Percentiles rank a stretch among this genome's conserved stretches.
phyloP scores from a whole-genome alignment of 1,284 basidiomycete species.

The Moniliella sp. region DNA sequence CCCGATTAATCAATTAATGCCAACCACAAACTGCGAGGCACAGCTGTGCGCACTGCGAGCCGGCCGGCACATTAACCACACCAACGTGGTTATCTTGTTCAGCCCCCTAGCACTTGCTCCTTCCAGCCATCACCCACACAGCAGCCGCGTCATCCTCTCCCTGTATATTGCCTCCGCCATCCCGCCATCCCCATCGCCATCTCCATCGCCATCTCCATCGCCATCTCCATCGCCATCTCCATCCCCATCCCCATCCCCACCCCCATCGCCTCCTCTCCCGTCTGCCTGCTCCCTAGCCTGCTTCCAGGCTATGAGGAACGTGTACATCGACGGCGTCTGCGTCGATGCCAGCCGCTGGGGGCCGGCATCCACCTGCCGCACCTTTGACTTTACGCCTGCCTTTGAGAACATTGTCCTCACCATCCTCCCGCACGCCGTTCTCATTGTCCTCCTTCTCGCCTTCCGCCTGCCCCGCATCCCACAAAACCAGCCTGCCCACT shows the following conservation, averaged over 20 bases:
- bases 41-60: too few species aligned
- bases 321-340: too few species aligned
- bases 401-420: constrained; percentile 1
- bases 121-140: too few species aligned
- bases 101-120: too few species aligned
- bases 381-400: not conserved
- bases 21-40: too few species aligned
- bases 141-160: too few species aligned
- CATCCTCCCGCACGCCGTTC: constrained; percentile 1
- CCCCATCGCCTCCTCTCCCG: not conserved
- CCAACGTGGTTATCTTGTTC: too few species aligned
- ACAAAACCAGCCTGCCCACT: too few species aligned
- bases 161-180: too few species aligned
- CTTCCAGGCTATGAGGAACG: too few species aligned
- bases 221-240: not conserved
- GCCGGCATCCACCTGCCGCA: not conserved
- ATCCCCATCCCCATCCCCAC: not conserved
- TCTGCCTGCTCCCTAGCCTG: not conserved
- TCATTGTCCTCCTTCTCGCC: constrained; percentile 1
- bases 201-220: not conserved
- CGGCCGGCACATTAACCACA: too few species aligned
- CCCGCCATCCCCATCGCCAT: not conserved
- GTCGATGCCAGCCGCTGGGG: not conserved
- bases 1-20: too few species aligned
- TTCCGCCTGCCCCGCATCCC: constrained; percentile 1